Evolutionary conservation across 306 rosid species (phyloP), one percentile per base, ranked within the genome.

Genomic region (Cucurbita ficifolia): DNA sequence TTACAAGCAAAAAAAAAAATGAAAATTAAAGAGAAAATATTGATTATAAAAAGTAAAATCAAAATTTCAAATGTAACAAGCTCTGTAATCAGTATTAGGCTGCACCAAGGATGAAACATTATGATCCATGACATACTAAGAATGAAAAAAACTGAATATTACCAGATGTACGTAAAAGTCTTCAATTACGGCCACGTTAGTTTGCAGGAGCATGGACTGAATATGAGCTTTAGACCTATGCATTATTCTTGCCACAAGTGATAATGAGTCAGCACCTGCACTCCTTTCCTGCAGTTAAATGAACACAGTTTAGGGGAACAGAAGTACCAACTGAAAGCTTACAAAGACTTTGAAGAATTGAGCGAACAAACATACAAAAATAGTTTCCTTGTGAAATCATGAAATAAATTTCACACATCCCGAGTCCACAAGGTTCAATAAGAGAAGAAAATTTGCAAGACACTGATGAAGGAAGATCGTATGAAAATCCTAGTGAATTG

Each of bases 91-190:
- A 5, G 18, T 0, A 7, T n/a, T 40, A 64, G 52, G 71, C 52
- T 42, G 72, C 14, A 49, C 7, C 14, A 13, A 4, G 53, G 14
- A 49, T 49, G 2, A 49, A 49, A 49, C 18, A 49, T 49, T 4
- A 49, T 13, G 53, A 14, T 49, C 53, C n/a, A 49, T 2, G 4
- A 49, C 53, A 49, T 49, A 14, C 53, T 49, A 49, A 49, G 18
- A 49, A 49, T 49, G 6, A 49, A 49, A 49, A 29, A 29, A 29
- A 29, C 3, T 2, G 33, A 29, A 49, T 49, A 49, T 48, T 91
- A 95, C 99, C 97, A 95, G 83, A 80, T 95, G 88, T 75, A 64
- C 83, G 81, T 82, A 91, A 77, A 95, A 95, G 83, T 95, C 96
- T 85, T 95, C 99, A 68, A 91, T 91, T 70, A 84, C 84, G 79